These are phyloP conservation scores for Psidium friedrichsthalianum DNA, from an alignment of 345 rosid species.

Conservation along the genomic window DNA sequence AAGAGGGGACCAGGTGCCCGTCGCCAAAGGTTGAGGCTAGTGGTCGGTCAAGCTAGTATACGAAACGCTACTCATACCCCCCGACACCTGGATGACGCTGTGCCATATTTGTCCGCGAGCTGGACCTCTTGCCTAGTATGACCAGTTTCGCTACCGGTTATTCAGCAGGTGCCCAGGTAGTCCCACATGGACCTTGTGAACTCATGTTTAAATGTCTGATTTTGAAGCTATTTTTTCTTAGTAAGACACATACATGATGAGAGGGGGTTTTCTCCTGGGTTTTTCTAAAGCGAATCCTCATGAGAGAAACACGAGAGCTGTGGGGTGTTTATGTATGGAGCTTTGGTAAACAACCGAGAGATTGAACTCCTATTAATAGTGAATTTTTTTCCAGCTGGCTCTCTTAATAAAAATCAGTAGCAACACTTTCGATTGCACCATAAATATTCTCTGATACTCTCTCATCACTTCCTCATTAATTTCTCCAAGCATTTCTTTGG, in stretches of 20 bases:
- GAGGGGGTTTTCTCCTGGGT: background rate
- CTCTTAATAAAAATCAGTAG: background rate
- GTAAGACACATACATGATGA: background rate
- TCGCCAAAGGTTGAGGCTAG: background rate
- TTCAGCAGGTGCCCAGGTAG: background rate
- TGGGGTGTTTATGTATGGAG: background rate
- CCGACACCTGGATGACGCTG: background rate
- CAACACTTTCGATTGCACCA: rapidly evolving
- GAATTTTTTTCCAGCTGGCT: background rate
- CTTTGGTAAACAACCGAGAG: background rate
- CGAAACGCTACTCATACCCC: background rate
- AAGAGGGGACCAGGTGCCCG: background rate
- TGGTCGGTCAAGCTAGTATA: background rate
- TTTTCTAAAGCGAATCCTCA: background rate
- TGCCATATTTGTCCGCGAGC: background rate
- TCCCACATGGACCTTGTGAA: background rate
- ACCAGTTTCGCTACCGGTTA: background rate
- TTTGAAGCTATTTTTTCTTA: background rate
- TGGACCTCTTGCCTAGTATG: background rate
- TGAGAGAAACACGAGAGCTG: background rate
- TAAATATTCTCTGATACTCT: background rate
- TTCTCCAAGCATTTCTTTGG: background rate
- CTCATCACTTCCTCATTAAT: background rate
- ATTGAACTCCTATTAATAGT: background rate
- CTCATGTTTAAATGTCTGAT: background rate